Base-by-base conservation (phyloP, 371 early-diverging fungal genomes). In the Synchytrium microbalum region DNA sequence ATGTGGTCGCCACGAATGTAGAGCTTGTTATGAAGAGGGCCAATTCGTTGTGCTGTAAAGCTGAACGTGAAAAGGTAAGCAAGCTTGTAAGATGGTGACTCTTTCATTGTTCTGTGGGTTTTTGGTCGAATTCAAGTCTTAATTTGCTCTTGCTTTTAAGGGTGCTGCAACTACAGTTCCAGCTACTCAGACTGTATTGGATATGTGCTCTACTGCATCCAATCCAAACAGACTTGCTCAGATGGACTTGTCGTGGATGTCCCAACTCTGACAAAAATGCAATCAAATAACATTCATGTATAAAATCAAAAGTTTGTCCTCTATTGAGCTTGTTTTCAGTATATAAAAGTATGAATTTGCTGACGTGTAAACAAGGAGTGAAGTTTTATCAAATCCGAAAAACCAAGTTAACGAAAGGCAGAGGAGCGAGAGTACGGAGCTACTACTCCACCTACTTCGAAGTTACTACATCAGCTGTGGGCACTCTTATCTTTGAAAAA, bases 141-240 rank as follows among this genome's bases (percentile, higher is more conserved):
- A 10, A 3, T 25, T 24, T 19, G 24, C 46, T 3, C 32, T 5
- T 29, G 31, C 28, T 25, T 33, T 52, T 32, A 27, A 75, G 74
- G 79, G 76, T 1, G 52, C 25, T 13, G 79, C 79, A n/a, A 61
- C 66, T 23, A 69, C 66, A 27, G 72, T 75, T 33, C 88, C 90
- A 2, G 81, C 85, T 1, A 88, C 86, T 69, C 89, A 88, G 74
- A 86, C 90, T 8, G 77, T 93, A 10, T 77, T 94, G 56, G 93
- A 93, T 59, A 72, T 96, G 65, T 88, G 96, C 60, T 86, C 88
- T 8, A 86, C 88, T 64, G 97, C 97, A 0, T 89, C 84, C 32
- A 93, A 95, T 63, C 94, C 95, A 2, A 85, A 88, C 63, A 95
- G 93, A 69, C 81, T 96, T 72, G 87, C 93, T 0, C 88, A 89